Evolutionary conservation across 1,284 basidiomycete genomes (phyloP).

Genomic region (Malassezia restricta): DNA sequence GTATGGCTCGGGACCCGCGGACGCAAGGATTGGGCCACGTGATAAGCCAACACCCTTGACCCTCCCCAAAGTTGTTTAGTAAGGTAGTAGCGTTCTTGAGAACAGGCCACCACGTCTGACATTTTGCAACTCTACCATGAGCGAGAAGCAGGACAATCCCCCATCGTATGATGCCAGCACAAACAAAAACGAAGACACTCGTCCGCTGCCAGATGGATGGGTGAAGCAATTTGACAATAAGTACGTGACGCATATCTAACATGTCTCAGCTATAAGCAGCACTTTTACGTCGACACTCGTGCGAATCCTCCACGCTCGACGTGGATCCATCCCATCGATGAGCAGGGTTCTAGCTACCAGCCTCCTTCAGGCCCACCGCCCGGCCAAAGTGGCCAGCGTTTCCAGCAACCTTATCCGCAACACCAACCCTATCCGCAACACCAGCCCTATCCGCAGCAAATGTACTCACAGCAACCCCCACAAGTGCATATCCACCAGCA

Average conservation of each 20-base stretch:
- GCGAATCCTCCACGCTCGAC: conserved; percentile 36
- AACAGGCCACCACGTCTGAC: no score
- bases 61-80: no score
- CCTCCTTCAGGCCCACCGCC: conserved; percentile 26
- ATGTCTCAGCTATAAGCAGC: conserved; percentile 25
- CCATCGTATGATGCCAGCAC: conserved; percentile 8
- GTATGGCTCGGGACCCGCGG: no score
- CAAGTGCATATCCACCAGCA: conserved; percentile 11
- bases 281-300: conserved; percentile 42
- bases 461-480: conserved; percentile 22
- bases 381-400: background rate
- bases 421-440: background rate
- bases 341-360: conserved; percentile 17
- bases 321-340: conserved; percentile 38
- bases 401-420: conserved; percentile 10
- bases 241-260: conserved; percentile 12
- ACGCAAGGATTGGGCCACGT: no score
- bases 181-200: conserved; percentile 15
- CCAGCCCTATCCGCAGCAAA: conserved; percentile 18
- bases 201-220: conserved; percentile 34
- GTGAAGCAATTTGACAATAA: conserved; percentile 40
- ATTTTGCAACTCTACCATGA: background rate
- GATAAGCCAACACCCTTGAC: no score
- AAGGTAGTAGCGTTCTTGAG: no score
- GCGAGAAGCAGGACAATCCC: conserved; percentile 4